Percentiles rank a stretch among this genome's conserved stretches.
Conservation (phyloP, 192 early-diverging fungal genomes). For the Piromyces finnis region DNA sequence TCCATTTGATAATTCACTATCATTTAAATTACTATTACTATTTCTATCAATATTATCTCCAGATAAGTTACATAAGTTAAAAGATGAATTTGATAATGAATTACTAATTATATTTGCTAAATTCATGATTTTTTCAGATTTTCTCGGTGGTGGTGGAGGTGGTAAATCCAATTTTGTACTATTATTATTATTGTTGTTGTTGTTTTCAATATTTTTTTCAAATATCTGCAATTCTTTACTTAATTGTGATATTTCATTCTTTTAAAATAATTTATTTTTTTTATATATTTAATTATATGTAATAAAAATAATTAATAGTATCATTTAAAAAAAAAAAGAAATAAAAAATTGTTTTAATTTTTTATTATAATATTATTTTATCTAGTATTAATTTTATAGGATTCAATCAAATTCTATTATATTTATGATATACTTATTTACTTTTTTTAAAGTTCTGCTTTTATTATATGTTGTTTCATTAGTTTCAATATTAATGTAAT, state of each 20-base stretch:
- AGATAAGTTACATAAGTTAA: background rate
- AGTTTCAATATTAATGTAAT: background rate
- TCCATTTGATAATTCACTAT: background rate
- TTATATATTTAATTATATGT: no score
- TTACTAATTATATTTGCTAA: background rate
- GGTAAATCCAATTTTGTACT: no score
- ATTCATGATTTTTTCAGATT: background rate
- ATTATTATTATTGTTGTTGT: no score
- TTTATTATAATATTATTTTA: no score
- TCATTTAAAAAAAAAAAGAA: no score
- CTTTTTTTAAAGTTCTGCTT: background rate
- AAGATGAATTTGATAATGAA: background rate
- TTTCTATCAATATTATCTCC: background rate
- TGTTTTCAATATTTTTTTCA: background rate
- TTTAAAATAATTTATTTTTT: background rate
- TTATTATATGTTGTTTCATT: background rate
- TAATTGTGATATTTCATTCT: background rate
- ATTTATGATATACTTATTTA: no score
- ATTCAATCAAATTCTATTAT: no score
- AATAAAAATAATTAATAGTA: no score
- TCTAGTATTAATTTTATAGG: no score
- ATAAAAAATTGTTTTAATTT: no score
- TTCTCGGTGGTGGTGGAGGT: background rate
- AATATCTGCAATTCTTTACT: background rate
- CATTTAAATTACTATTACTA: background rate